Evolutionary conservation across 108 stramenopile species (phyloP), one percentile per base, ranked within the genome.

Genomic region (Asterionellopsis glacialis): DNA sequence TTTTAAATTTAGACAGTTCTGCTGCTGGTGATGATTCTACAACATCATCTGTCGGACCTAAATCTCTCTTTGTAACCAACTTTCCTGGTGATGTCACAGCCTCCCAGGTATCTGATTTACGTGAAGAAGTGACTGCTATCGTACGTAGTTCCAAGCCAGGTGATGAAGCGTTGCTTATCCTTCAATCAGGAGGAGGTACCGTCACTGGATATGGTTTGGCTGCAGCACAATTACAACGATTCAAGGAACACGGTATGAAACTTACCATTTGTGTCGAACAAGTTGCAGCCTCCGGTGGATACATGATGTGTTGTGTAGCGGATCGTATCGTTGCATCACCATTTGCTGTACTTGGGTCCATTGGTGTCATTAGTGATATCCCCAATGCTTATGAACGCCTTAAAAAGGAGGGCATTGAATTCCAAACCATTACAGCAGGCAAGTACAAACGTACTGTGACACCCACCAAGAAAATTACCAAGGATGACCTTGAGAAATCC

Each of bases 181-280:
- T 98, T 27, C 80, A 93, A 53, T 76, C 84, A 23, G 94, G 94
- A 21, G 97, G 97, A 5, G 97, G 97, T 10, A 94, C 95, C 9
- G 97, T 96, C 1, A 93, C 91, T 1, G 97, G 94, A 16, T 98
- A 98, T 59, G 95, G 95, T 40, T 72, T 95, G 1, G 94, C 93
- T 0, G 93, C 95, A 0, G 90, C 82, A 11, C 97, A 96, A 70
- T 64, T 98, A 12, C 61, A 63, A 51, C 73, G 95, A 43, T 69
- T 98, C 44, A 85, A 88, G 63, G 74, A 83, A 33, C 69, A 74
- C n/a, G 85, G 86, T 25, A 42, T 95, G 42, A 79, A 79, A 44
- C 65, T 98, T 12, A 96, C 95, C 24, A 78, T 98, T 45, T 90
- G 91, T 41, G 94, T 98, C 0, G 97, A 98, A 57, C 89, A 96